A percentile compares a stretch with the other conserved stretches of the same genome.
Evolutionary conservation across 202 grass and related monocot species (phyloP).

Genomic region (Schoenoplectus triqueter): DNA sequence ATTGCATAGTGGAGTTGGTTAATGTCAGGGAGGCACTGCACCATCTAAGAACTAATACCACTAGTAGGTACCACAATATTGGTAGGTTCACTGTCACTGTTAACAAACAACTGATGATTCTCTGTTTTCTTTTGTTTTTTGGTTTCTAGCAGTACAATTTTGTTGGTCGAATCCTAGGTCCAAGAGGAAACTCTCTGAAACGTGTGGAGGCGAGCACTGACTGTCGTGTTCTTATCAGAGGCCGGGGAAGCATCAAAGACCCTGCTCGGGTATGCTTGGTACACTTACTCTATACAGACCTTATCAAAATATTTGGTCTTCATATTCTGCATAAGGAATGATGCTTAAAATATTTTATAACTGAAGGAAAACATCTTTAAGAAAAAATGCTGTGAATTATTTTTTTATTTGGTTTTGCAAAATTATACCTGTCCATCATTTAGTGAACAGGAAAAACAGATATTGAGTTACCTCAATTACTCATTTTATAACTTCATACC

Average conservation of each 20-base stretch:
- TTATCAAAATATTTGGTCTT: conserved; percentile 33
- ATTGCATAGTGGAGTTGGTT: not conserved
- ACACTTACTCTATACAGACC: conserved; percentile 20
- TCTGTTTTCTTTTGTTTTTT: conserved; percentile 10
- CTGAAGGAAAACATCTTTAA: not conserved
- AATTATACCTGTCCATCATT: too few species aligned
- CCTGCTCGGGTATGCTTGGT: conserved; percentile 67
- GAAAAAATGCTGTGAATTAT: not conserved
- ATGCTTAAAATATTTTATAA: not conserved
- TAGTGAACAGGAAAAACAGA: too few species aligned
- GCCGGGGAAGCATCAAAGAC: conserved; percentile 98
- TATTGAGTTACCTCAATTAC: too few species aligned
- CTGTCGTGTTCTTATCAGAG: conserved; percentile 94
- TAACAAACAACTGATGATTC: not conserved
- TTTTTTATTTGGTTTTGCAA: too few species aligned
- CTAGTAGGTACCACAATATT: not conserved
- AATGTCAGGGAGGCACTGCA: too few species aligned
- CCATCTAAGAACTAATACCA: not conserved
- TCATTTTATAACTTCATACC: not conserved
- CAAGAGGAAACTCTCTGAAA: conserved; percentile 98
- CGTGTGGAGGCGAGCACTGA: conserved; percentile 89
- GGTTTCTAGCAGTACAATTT: conserved; percentile 78
- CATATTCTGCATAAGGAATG: conserved; percentile 8
- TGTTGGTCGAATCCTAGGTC: conserved; percentile 96
- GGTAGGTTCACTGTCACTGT: too few species aligned